phyloP scores from a whole-genome alignment of 2,329 filamentous ascomycete genomes.

The Aspergillus sp. region DNA sequence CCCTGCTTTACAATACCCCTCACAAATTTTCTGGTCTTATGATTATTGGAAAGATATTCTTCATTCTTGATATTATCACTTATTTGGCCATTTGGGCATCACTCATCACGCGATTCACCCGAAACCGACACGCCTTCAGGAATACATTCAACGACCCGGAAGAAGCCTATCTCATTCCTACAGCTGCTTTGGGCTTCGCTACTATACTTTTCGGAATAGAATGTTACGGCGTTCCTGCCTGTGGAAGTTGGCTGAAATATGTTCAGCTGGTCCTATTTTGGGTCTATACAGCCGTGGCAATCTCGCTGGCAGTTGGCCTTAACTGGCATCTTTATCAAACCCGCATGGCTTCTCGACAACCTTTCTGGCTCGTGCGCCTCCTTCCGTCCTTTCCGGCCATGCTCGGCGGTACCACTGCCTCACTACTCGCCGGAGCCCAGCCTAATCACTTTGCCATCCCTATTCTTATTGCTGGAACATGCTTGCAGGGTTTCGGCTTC shows the following conservation, averaged over 20 bases:
- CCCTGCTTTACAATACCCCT: not conserved
- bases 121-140: not conserved
- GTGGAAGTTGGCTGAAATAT: not conserved
- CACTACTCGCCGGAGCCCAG: not conserved
- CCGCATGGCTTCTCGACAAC: not conserved
- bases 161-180: not conserved
- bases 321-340: not conserved
- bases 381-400: slow-evolving; percentile 1
- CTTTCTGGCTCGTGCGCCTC: not conserved
- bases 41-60: not conserved
- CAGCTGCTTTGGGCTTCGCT: not conserved
- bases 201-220: not conserved
- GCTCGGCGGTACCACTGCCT: not conserved
- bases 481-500: not conserved
- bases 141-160: not conserved
- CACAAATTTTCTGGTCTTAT: not conserved
- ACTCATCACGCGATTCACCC: not conserved
- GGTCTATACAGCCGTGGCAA: not conserved
- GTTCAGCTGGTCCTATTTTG: not conserved
- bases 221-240: not conserved
- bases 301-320: not conserved
- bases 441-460: not conserved
- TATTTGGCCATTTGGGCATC: not conserved
- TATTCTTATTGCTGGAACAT: not conserved
- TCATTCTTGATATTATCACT: not conserved